Evolutionary conservation across 2,329 filamentous ascomycete species (phyloP).

Genomic region (Paraphaeosphaeria sporulosa): DNA sequence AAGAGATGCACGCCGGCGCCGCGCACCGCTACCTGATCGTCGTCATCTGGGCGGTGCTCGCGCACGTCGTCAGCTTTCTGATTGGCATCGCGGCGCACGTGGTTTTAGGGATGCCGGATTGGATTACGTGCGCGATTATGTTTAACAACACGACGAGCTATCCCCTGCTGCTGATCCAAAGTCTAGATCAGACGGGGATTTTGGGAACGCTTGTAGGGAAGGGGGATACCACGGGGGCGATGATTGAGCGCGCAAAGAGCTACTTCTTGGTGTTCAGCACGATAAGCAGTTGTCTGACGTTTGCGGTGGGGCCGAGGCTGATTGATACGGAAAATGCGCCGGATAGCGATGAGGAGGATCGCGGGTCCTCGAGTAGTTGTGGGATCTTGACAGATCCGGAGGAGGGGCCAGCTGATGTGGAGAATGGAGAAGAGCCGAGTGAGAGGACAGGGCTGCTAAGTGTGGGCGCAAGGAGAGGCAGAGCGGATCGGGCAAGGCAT

Average conservation of each 20-base stretch:
- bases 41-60: slow-evolving; percentile 59
- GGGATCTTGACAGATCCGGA: neutral
- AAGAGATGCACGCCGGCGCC: slow-evolving; percentile 57
- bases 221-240: slow-evolving; percentile 52
- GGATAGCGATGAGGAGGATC: slow-evolving; percentile 30
- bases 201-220: slow-evolving; percentile 56
- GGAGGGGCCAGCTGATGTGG: slow-evolving; percentile 16
- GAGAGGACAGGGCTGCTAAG: slow-evolving; percentile 28
- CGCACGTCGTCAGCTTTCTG: slow-evolving; percentile 57
- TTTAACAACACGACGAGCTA: slow-evolving; percentile 66
- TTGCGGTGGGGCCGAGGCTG: slow-evolving; percentile 67
- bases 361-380: slow-evolving; percentile 1
- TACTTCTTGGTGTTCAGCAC: slow-evolving; percentile 73
- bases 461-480: neutral
- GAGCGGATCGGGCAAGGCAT: slow-evolving; percentile 17
- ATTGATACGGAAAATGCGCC: slow-evolving; percentile 55
- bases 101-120: slow-evolving; percentile 58
- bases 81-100: slow-evolving; percentile 54
- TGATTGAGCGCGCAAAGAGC: slow-evolving; percentile 66
- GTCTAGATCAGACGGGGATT: slow-evolving; percentile 64
- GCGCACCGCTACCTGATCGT: slow-evolving; percentile 57
- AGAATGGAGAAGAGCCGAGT: slow-evolving; percentile 16
- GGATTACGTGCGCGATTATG: slow-evolving; percentile 62
- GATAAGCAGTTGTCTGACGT: slow-evolving; percentile 68
- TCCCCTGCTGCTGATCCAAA: slow-evolving; percentile 59